Evolutionary conservation across 2,329 filamentous ascomycete genomes (phyloP).

Genomic region (Talaromyces sp.): DNA sequence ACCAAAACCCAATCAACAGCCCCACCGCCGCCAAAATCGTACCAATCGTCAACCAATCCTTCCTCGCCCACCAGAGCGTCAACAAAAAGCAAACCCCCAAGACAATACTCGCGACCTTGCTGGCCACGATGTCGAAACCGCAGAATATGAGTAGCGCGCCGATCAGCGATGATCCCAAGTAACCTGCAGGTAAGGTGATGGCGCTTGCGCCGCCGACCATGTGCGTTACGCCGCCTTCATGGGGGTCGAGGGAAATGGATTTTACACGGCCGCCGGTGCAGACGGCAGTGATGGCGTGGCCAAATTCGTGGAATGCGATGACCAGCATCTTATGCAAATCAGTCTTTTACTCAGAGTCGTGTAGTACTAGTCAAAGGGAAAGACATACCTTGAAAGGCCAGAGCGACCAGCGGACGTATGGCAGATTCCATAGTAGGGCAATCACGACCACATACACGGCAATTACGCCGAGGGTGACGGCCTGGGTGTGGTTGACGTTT

Average conservation of each 20-base stretch:
- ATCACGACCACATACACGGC: conserved; percentile 70
- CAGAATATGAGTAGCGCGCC: conserved; percentile 75
- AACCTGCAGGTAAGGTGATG: conserved; percentile 72
- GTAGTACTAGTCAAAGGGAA: background rate
- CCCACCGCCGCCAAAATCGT: conserved; percentile 69
- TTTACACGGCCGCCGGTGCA: conserved; percentile 71
- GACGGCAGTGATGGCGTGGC: conserved; percentile 69
- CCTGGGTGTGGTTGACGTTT: conserved; percentile 63
- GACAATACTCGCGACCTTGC: conserved; percentile 72
- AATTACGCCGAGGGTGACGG: conserved; percentile 68
- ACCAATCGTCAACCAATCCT: conserved; percentile 71
- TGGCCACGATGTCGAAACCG: conserved; percentile 76
- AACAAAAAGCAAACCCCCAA: conserved; percentile 71
- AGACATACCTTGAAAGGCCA: conserved; percentile 73
- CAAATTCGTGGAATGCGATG: conserved; percentile 78
- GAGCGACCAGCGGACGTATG: conserved; percentile 68
- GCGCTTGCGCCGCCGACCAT: conserved; percentile 70
- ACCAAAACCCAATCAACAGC: conserved; percentile 71
- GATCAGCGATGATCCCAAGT: conserved; percentile 72
- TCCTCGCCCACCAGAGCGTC: conserved; percentile 78
- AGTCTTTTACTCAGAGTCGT: background rate
- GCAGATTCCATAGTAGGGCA: conserved; percentile 74
- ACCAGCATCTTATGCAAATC: conserved; percentile 63
- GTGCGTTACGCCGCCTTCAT: conserved; percentile 74
- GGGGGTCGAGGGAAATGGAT: conserved; percentile 69